Conservation (phyloP, 2,329 filamentous ascomycete genomes). For the Aspergillus pseudoterreus region DNA sequence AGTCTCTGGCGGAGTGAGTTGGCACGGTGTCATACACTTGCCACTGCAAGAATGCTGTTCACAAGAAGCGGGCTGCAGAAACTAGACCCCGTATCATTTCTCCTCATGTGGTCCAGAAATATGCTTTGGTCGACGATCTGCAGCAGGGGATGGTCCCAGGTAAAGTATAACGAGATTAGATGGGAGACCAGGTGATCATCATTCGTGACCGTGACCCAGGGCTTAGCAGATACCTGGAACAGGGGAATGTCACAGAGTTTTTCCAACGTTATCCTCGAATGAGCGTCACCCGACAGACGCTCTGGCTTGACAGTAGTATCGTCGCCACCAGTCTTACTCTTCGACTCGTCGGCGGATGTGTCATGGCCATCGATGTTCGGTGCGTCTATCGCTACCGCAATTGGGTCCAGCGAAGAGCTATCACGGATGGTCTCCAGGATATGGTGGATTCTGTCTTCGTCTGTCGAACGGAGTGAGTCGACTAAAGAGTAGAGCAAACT, state of each 20-base stretch:
- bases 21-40: slow-evolving; percentile 28
- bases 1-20: neutral
- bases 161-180: slow-evolving; percentile 88
- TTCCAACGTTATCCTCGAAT: slow-evolving; percentile 28
- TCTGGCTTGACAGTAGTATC: slow-evolving; percentile 7
- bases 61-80: slow-evolving; percentile 84
- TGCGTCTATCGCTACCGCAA: slow-evolving; percentile 22
- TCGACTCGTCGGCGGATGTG: slow-evolving; percentile 11
- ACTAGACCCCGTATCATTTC: slow-evolving; percentile 47
- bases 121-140: slow-evolving; percentile 76
- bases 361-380: slow-evolving; percentile 17
- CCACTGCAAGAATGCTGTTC: slow-evolving; percentile 73
- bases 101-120: slow-evolving; percentile 51
- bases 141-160: slow-evolving; percentile 88
- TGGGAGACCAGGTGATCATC: slow-evolving; percentile 74
- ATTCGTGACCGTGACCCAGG: slow-evolving; percentile 75
- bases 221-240: slow-evolving; percentile 29
- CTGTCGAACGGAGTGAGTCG: slow-evolving; percentile 23
- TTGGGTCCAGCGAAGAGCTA: slow-evolving; percentile 23
- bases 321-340: slow-evolving; percentile 3
- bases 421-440: slow-evolving; percentile 27
- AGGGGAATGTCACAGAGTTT: slow-evolving; percentile 34
- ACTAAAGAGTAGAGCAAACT: slow-evolving; percentile 29
- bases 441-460: slow-evolving; percentile 19
- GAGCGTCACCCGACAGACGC: slow-evolving; percentile 8